These are phyloP conservation scores for Nitzschia sp. DNA, from an alignment of 108 stramenopile genomes.

Conservation along the genomic window DNA sequence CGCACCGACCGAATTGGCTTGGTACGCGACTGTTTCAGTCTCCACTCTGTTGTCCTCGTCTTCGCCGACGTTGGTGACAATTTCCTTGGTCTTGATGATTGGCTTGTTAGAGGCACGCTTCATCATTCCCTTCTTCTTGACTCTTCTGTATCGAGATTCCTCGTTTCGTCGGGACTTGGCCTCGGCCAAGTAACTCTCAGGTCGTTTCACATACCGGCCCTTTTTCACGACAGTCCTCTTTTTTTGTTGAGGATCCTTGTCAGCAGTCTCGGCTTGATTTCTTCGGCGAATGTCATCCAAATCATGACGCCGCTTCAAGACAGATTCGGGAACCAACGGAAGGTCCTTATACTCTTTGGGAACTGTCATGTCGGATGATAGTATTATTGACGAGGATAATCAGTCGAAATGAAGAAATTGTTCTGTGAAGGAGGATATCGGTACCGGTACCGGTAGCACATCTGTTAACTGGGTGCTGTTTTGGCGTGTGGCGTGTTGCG, in stretches of 20 bases:
- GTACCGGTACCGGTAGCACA: background rate
- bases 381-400: background rate
- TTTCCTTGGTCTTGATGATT: constrained; percentile 52
- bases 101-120: constrained; percentile 71
- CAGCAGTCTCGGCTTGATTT: constrained; percentile 51
- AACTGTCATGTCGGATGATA: background rate
- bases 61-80: constrained; percentile 38
- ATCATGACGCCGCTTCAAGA: constrained; percentile 82
- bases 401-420: background rate
- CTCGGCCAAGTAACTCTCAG: constrained; percentile 64
- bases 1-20: constrained; percentile 75
- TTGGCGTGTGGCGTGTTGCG: no score
- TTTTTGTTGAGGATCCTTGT: constrained; percentile 30
- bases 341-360: constrained; percentile 50
- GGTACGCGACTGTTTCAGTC: constrained; percentile 52
- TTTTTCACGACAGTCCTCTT: constrained; percentile 36
- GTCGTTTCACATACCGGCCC: constrained; percentile 57
- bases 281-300: constrained; percentile 75
- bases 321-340: constrained; percentile 77
- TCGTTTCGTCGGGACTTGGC: constrained; percentile 55
- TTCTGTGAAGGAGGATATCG: background rate
- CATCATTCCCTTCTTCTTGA: constrained; percentile 86
- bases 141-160: constrained; percentile 64
- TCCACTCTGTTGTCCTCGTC: constrained; percentile 24
- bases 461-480: no score